These are phyloP conservation scores for Talaromyces thailandensis DNA, from an alignment of 495 filamentous ascomycete species.

Conservation along the genomic window DNA sequence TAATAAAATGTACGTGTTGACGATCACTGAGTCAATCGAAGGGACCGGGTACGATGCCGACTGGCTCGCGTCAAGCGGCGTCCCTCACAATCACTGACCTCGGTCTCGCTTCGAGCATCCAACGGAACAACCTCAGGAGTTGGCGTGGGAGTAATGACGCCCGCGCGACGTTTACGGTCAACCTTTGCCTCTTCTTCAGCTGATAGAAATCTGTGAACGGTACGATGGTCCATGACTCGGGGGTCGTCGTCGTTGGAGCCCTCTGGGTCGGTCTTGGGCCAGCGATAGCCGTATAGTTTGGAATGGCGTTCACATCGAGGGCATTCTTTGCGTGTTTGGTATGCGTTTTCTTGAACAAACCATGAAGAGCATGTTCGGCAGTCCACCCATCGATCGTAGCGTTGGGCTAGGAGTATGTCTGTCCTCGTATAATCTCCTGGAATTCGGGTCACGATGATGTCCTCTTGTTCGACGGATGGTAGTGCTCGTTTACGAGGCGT, in stretches of 20 bases:
- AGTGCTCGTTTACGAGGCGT: slow-evolving; percentile 9
- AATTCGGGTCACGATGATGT: slow-evolving; percentile 31
- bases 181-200: slow-evolving; percentile 55
- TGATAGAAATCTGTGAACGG: slow-evolving; percentile 59
- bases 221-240: slow-evolving; percentile 63
- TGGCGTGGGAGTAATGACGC: slow-evolving; percentile 25
- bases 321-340: slow-evolving; percentile 74
- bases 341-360: slow-evolving; percentile 83
- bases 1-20: not conserved
- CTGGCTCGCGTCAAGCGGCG: slow-evolving; percentile 29
- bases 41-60: slow-evolving; percentile 7
- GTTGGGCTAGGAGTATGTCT: slow-evolving; percentile 57
- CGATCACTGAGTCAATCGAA: not conserved
- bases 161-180: slow-evolving; percentile 33
- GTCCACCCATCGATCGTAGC: slow-evolving; percentile 72
- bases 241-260: slow-evolving; percentile 68
- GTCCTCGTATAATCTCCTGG: slow-evolving; percentile 79
- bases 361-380: slow-evolving; percentile 71
- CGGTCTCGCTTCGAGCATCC: slow-evolving; percentile 30
- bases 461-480: slow-evolving; percentile 34
- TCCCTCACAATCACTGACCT: slow-evolving; percentile 25
- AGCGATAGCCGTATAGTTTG: slow-evolving; percentile 87
- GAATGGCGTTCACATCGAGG: slow-evolving; percentile 91
- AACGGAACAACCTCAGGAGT: slow-evolving; percentile 12
- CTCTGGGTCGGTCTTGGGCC: slow-evolving; percentile 85